Percentiles rank a stretch among this genome's conserved stretches.
Evolutionary conservation across 345 rosid genomes (phyloP).

Genomic region (Draba incana): DNA sequence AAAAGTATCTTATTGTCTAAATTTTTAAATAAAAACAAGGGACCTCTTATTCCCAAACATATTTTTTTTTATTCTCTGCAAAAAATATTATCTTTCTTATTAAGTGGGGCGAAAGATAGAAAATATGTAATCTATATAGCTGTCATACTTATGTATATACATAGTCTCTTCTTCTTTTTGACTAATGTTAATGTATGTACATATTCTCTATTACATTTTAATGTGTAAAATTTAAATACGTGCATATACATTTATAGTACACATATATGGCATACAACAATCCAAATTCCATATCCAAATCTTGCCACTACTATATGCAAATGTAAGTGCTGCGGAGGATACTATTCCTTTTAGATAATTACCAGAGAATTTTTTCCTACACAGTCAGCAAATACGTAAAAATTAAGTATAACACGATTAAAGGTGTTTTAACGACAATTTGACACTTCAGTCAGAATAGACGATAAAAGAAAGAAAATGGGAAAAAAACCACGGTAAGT

Average conservation of each 20-base stretch:
- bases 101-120: slow-evolving; percentile 12
- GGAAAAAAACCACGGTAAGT: no score
- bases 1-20: no score
- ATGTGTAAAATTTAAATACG: no score
- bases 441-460: no score
- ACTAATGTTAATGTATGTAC: not conserved
- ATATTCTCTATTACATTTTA: not conserved
- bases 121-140: not conserved
- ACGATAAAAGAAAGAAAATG: no score
- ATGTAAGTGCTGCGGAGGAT: not conserved
- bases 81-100: slow-evolving; percentile 2
- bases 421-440: no score
- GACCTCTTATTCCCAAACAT: not conserved
- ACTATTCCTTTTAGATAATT: no score
- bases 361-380: no score
- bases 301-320: slow-evolving; percentile 14
- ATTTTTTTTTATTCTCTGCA: not conserved
- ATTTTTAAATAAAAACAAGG: no score
- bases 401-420: no score
- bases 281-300: slow-evolving; percentile 3
- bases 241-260: no score
- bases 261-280: not conserved
- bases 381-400: no score
- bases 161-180: not conserved
- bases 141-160: not conserved